Evolutionary conservation across 2,329 filamentous ascomycete species (phyloP), one percentile per base, ranked within the genome.

Genomic region (Tolypocladium guangdongense): DNA sequence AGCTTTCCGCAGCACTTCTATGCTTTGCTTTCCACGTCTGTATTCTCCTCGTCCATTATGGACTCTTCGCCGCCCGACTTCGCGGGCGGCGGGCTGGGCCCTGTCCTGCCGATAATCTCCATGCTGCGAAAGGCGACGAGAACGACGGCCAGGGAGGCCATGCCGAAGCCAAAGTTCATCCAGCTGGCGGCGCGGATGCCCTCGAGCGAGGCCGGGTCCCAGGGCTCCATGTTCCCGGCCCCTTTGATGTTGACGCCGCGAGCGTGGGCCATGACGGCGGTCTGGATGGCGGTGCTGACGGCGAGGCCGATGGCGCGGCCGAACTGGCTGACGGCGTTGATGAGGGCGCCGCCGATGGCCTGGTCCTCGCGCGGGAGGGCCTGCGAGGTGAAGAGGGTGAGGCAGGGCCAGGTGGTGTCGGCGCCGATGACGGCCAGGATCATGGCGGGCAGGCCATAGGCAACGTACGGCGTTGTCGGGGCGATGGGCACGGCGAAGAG

Each of bases 381-480:
- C 56, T 81, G 80, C 0, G 83, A 84, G 0, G 80, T 84, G 62
- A 86, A 87, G 0, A 88, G 73, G 0, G 81, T 83, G 20, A 88
- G 69, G 5, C 78, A 79, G 0, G 84, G 84, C 73, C 81, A 87
- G 0, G 83, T 74, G 0, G 81, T 84, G 62, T 88, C 84, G 3
- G 83, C 81, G 35, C 85, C 84, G 37, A 85, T 71, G 10, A 86
- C 83, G 7, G 77, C 76, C 4, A 88, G 68, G 0, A 83, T 66
- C 80, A 88, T 87, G 10, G 84, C 83, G 2, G 78, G 78, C 22
- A 89, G 73, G 0, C 80, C 83, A 58, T 78, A 86, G 3, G 85
- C 84, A 63, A 84, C 88, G 68, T 88, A 88, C 0, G 74, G 80
- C 0, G 81, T 84, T 2, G 70, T 65, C 0, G 77, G 72, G 0